Conservation (phyloP, 768 basidiomycete species). For the Kwoniella sp. region DNA sequence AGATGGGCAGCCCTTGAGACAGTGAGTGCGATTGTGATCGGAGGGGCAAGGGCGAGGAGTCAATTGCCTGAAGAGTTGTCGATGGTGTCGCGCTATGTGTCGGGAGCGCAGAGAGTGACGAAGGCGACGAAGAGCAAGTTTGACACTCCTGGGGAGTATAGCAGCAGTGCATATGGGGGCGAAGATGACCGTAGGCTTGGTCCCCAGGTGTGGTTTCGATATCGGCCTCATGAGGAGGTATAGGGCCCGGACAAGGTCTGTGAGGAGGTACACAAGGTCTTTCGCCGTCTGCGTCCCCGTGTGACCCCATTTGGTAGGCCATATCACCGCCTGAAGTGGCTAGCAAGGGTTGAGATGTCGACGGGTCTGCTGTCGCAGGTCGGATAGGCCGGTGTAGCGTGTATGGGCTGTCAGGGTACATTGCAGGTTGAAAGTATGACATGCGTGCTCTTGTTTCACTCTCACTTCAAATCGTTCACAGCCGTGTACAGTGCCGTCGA, state of each 20-base stretch:
- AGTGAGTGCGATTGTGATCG: constrained; percentile 6
- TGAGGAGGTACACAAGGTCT: constrained; percentile 15
- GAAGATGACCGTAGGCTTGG: background rate
- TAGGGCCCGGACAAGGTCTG: constrained; percentile 13
- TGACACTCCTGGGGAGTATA: too few relatives aligned
- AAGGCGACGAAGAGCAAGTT: too few relatives aligned
- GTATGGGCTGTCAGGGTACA: background rate
- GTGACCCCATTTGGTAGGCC: background rate
- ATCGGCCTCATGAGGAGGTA: constrained; percentile 1
- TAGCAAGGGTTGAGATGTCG: too few relatives aligned
- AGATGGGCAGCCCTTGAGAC: constrained; percentile 8
- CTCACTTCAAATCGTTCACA: too few relatives aligned
- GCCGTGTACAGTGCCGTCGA: too few relatives aligned
- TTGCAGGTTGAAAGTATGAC: background rate
- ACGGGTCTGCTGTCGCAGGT: background rate
- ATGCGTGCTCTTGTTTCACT: too few relatives aligned
- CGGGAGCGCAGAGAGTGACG: too few relatives aligned
- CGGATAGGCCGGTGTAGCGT: background rate
- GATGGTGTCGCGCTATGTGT: too few relatives aligned
- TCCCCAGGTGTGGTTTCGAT: background rate
- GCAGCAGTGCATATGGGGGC: background rate
- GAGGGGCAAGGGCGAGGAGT: background rate
- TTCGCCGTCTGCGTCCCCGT: background rate
- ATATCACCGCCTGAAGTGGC: too few relatives aligned
- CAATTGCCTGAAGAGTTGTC: too few relatives aligned